Evolutionary conservation across 2,329 filamentous ascomycete species (phyloP), one percentile per base, ranked within the genome.

Genomic region (Ceratocystis destructans): DNA sequence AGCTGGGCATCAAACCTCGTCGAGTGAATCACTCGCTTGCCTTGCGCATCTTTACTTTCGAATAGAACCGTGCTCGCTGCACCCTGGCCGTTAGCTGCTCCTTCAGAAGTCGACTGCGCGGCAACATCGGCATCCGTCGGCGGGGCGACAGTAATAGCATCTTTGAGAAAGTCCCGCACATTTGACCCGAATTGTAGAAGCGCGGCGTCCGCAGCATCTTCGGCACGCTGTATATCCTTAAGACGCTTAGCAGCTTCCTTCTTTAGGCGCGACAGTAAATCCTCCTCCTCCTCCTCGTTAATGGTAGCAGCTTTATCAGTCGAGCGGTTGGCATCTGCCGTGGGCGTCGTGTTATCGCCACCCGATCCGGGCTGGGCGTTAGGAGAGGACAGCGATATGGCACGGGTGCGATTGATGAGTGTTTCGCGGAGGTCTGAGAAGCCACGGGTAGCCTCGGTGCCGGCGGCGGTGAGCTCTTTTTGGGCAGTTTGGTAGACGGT

Each of bases 191-290:
- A 96, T 70, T 90, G 89, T 70, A 97, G 79, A 8, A 99, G 83
- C 0, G 94, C 94, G 75, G 97, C 94, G 74, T 99, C 94, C 6
- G 94, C 94, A 3, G 93, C 93, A 73, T 97, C 93, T 76, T 99
- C 94, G 12, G 93, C 94, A 71, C 85, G 85, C 73, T 96, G 89
- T 22, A 97, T 86, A 68, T 96, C 90, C 73, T 90, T 94, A 68
- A 97, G 79, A 61, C 90, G 84, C 76, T 90, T 91, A 31, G 89
- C 80, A 3, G 91, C 91, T 76, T 95, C 89, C 22, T 80, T 77
- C 67, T 86, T 84, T 74, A 97, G 84, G 57, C 88, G 84, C 4
- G 87, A 84, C 37, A 97, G 84, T 67, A 96, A 86, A 10, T 85
- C 82, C 1, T 84, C 83, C 1, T 80, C 79, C 10, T 57, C 25